Evolutionary conservation across 331 rosid genomes (phyloP).

Genomic region (Malus hybrid): DNA sequence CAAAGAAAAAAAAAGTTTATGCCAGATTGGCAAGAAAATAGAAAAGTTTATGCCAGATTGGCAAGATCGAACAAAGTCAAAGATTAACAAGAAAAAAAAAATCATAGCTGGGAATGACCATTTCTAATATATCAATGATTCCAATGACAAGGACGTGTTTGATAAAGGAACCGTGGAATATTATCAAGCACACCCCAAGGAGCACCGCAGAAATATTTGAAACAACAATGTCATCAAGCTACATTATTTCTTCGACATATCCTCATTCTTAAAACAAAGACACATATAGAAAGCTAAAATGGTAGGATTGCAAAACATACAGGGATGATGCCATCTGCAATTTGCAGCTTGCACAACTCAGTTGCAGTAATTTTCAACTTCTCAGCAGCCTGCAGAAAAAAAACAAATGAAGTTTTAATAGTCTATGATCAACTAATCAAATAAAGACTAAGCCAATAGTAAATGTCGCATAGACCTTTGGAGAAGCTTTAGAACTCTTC

Average conservation of each 20-base stretch:
- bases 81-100: neutral
- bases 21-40: neutral
- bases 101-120: neutral
- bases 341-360: slow-evolving; percentile 54
- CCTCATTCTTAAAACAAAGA: neutral
- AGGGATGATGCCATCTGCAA: slow-evolving; percentile 82
- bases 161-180: neutral
- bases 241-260: neutral
- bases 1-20: neutral
- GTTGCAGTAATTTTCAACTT: slow-evolving; percentile 72
- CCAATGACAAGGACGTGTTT: neutral
- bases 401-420: slow-evolving; percentile 3
- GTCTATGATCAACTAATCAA: neutral
- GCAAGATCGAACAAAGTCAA: neutral
- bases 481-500: slow-evolving; percentile 82
- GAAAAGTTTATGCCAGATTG: neutral
- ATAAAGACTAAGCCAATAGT: neutral
- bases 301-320: slow-evolving; percentile 38
- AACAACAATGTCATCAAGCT: neutral
- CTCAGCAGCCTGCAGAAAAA: slow-evolving; percentile 71
- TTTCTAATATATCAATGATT: neutral
- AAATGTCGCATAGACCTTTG: slow-evolving; percentile 44
- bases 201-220: neutral
- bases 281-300: neutral
- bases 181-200: neutral